Evolutionary conservation across 208 protist genomes (phyloP).

Genomic region (Naegleria lovaniensis): DNA sequence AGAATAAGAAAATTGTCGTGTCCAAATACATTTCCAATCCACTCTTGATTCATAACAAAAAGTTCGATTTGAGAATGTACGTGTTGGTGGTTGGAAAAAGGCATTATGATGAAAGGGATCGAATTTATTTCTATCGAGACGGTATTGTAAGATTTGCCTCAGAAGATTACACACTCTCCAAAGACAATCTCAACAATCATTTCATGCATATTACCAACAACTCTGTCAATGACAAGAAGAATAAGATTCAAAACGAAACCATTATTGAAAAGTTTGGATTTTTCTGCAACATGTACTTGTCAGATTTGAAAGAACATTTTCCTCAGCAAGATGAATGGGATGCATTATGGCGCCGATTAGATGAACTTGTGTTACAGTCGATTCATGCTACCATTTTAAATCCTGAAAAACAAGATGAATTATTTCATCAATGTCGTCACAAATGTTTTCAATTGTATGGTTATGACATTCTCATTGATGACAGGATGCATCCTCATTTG

Average conservation of each 20-base stretch:
- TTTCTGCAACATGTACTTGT: not conserved
- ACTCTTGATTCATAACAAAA: conserved; percentile 76
- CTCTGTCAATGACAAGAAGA: conserved; percentile 9
- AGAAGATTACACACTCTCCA: not conserved
- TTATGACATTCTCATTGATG: conserved; percentile 88
- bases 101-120: not conserved
- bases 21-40: conserved; percentile 83
- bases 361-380: not conserved
- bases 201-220: conserved; percentile 27
- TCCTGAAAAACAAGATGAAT: not conserved
- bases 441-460: conserved; percentile 90
- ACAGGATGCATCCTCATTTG: conserved; percentile 80
- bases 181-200: not conserved
- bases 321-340: not conserved
- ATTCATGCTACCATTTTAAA: not conserved
- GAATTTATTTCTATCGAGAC: conserved; percentile 4
- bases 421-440: not conserved
- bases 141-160: conserved; percentile 10
- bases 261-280: not conserved
- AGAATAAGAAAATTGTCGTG: conserved; percentile 50
- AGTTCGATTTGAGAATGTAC: conserved; percentile 90
- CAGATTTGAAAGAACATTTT: not conserved
- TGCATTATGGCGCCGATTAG: not conserved
- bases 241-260: not conserved
- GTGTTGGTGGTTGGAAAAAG: conserved; percentile 60